A percentile compares a stretch with the other conserved stretches of the same genome.
Evolutionary conservation across 306 rosid species (phyloP).

Genomic region (Crataegus laevigata): DNA sequence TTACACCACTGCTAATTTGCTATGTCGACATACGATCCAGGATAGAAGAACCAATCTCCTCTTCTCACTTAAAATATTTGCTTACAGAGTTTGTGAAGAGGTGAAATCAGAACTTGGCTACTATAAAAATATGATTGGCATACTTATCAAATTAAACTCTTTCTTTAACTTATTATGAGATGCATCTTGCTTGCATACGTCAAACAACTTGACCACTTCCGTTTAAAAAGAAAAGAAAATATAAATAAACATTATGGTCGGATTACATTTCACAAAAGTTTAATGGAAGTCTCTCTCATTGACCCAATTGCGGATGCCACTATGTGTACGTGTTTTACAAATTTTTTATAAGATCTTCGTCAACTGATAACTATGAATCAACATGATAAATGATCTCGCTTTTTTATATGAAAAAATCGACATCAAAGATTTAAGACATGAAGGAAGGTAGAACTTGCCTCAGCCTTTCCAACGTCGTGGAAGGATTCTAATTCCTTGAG

Average conservation of each 20-base stretch:
- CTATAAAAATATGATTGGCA: not conserved
- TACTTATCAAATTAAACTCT: not conserved
- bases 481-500: constrained; percentile 33
- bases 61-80: not conserved
- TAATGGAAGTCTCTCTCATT: not conserved
- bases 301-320: not conserved
- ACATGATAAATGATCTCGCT: not conserved
- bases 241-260: not conserved
- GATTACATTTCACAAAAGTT: not conserved
- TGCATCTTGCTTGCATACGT: not conserved
- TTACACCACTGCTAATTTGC: not conserved
- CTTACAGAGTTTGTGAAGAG: not conserved
- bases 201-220: not conserved
- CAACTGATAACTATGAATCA: not conserved
- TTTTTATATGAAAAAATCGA: not conserved
- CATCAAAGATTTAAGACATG: not conserved
- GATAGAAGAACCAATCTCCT: not conserved
- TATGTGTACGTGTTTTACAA: not conserved
- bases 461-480: constrained; percentile 12
- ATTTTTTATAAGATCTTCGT: not conserved
- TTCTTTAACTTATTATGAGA: too few relatives aligned
- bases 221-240: not conserved
- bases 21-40: not conserved
- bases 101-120: too few relatives aligned
- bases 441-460: constrained; percentile 35